These are phyloP conservation scores for Terfezia boudieri DNA, from an alignment of 495 filamentous ascomycete genomes.

Conservation along the genomic window DNA sequence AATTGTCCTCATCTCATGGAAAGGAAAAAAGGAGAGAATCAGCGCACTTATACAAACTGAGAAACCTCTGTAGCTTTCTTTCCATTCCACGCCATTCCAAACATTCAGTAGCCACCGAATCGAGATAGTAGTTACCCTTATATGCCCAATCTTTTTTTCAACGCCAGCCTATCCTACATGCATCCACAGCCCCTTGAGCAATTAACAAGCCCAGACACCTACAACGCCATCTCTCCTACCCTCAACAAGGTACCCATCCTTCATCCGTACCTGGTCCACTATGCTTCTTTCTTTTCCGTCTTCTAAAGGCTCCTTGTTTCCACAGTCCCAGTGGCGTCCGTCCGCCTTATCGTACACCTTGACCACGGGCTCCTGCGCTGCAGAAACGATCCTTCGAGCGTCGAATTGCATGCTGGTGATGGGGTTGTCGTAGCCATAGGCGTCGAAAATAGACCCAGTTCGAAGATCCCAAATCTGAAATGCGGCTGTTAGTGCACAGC, in stretches of 20 bases:
- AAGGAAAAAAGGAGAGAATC: too few relatives aligned
- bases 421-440: constrained; percentile 82
- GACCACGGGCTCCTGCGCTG: constrained; percentile 73
- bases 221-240: constrained; percentile 73
- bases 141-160: too few relatives aligned
- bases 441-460: constrained; percentile 86
- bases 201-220: constrained; percentile 74
- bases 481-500: too few relatives aligned
- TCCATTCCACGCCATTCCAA: too few relatives aligned
- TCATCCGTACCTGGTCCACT: constrained; percentile 74
- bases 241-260: constrained; percentile 86
- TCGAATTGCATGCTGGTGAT: constrained; percentile 99
- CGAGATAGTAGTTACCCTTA: too few relatives aligned
- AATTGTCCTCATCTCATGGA: too few relatives aligned
- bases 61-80: too few relatives aligned
- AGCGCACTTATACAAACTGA: too few relatives aligned
- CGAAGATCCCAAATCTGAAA: constrained; percentile 92
- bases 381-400: constrained; percentile 66
- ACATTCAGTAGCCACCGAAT: too few relatives aligned
- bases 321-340: constrained; percentile 91
- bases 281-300: constrained; percentile 30
- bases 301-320: constrained; percentile 29
- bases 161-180: too few relatives aligned
- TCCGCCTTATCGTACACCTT: constrained; percentile 98
- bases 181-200: neutral